These are phyloP conservation scores for Vicia sativa DNA, from an alignment of 306 rosid genomes.

Conservation along the genomic window DNA sequence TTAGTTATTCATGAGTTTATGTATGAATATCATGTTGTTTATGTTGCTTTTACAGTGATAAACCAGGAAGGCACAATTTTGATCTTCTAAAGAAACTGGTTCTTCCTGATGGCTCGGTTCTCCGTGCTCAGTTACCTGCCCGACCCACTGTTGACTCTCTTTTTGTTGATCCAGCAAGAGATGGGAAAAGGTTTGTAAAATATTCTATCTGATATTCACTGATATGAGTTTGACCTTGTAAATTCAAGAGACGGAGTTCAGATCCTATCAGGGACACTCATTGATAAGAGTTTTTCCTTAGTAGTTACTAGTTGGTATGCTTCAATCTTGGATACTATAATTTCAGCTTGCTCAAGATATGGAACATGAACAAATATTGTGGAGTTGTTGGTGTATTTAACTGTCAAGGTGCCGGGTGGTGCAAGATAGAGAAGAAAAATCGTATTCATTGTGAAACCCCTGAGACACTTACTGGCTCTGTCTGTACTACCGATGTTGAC, in stretches of 20 bases:
- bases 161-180: conserved; percentile 95
- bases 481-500: conserved; percentile 28
- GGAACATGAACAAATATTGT: conserved; percentile 73
- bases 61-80: conserved; percentile 91
- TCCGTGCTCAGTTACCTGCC: conserved; percentile 88
- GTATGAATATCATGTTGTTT: neutral
- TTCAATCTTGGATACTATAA: neutral
- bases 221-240: neutral
- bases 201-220: neutral
- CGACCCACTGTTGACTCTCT: conserved; percentile 84
- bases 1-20: neutral
- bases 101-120: conserved; percentile 93
- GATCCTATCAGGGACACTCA: neutral
- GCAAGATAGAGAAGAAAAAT: conserved; percentile 66
- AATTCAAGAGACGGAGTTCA: neutral
- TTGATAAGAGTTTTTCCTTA: too few species aligned
- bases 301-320: too few species aligned
- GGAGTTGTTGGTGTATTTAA: conserved; percentile 83
- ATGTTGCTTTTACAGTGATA: conserved; percentile 59
- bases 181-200: conserved; percentile 65
- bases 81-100: conserved; percentile 85
- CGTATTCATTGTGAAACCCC: conserved; percentile 31
- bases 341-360: conserved; percentile 85
- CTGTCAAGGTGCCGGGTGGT: conserved; percentile 92
- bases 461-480: conserved; percentile 22